phyloP scores from a whole-genome alignment of 257 asterid species.

The Solanum chaucha region DNA sequence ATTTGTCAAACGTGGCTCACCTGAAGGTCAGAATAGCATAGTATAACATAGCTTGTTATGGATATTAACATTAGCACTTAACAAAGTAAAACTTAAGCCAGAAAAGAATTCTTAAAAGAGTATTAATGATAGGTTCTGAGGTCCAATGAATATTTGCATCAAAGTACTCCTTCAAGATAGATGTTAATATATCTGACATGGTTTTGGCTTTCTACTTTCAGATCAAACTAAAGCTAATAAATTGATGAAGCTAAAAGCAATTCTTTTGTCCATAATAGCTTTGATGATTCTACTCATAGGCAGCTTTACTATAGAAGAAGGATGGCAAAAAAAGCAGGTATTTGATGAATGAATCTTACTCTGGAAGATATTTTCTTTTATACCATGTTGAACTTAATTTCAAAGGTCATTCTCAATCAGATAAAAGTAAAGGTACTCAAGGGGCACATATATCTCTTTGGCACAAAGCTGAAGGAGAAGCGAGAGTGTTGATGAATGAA shows the following conservation, averaged over 20 bases:
- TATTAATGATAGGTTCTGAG: not conserved
- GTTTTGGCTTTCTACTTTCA: not conserved
- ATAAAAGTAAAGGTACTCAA: not conserved
- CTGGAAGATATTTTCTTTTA: not conserved
- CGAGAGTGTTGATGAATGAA: no score
- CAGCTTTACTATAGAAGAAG: not conserved
- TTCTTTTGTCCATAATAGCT: not conserved
- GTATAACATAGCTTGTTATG: no score
- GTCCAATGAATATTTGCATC: not conserved
- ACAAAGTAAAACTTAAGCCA: not conserved
- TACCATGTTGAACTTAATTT: not conserved
- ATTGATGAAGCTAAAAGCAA: not conserved
- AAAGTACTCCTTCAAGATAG: not conserved
- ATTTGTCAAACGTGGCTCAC: no score
- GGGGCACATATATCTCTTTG: no score
- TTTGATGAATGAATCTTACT: not conserved
- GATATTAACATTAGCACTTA: no score
- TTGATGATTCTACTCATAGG: not conserved
- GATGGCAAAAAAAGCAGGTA: not conserved
- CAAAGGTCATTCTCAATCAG: no score
- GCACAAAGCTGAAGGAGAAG: no score
- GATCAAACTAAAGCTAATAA: not conserved
- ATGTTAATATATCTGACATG: not conserved
- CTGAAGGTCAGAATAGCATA: no score
- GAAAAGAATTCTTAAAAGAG: not conserved